These are phyloP conservation scores for Colletotrichum incanum DNA, from an alignment of 2,329 filamentous ascomycete genomes.

Conservation along the genomic window DNA sequence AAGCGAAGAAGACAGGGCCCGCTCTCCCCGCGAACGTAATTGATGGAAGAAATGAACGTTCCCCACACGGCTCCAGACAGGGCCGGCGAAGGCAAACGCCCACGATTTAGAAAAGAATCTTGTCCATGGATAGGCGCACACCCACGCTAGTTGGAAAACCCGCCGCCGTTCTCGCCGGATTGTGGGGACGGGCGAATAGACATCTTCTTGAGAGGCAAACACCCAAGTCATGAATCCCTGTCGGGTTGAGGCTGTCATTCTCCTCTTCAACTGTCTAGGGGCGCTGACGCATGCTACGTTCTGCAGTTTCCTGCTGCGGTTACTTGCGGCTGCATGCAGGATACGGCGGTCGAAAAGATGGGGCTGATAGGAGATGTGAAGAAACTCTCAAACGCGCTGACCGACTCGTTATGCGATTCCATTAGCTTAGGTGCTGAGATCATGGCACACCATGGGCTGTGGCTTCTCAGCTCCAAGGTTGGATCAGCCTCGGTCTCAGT, in stretches of 20 bases:
- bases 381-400: background rate
- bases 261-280: background rate
- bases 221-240: background rate
- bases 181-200: background rate
- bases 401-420: background rate
- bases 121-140: background rate
- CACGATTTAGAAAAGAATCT: background rate
- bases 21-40: conserved; percentile 19
- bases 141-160: background rate
- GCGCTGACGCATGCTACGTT: background rate
- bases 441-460: background rate
- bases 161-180: background rate
- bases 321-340: background rate
- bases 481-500: background rate
- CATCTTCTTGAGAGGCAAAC: background rate
- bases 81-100: background rate
- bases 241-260: background rate
- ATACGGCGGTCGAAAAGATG: background rate
- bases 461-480: background rate
- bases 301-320: background rate
- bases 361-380: background rate
- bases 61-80: conserved; percentile 15
- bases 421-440: background rate
- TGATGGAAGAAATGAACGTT: conserved; percentile 37
- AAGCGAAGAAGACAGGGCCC: background rate